A percentile compares a stretch with the other conserved stretches of the same genome.
Evolutionary conservation across 495 filamentous ascomycete genomes (phyloP).

Genomic region (Chaetomium cochliodes): DNA sequence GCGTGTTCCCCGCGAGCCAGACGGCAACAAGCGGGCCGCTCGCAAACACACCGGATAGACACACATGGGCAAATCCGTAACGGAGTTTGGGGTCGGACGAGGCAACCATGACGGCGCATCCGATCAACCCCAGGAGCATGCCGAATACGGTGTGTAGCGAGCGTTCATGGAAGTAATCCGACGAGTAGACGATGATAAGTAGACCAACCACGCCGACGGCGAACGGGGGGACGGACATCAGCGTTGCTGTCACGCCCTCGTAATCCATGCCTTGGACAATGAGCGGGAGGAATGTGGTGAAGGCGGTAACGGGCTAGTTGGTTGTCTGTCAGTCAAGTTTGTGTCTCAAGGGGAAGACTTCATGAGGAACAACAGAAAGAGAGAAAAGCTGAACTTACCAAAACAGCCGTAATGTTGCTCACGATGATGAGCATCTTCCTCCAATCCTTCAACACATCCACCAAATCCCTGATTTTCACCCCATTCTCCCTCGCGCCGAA

Average conservation of each 20-base stretch:
- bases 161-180: conserved; percentile 13
- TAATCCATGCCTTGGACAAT: conserved; percentile 43
- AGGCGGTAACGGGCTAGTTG: conserved; percentile 30
- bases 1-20: conserved; percentile 29
- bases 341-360: neutral
- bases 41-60: conserved; percentile 1
- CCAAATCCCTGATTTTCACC: conserved; percentile 14
- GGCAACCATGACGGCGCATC: conserved; percentile 3
- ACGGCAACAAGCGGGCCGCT: conserved; percentile 11
- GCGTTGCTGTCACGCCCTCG: conserved; percentile 49
- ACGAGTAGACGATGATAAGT: conserved; percentile 12
- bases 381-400: conserved; percentile 7
- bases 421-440: conserved; percentile 30
- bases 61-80: neutral
- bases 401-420: conserved; percentile 27
- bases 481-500: conserved; percentile 14
- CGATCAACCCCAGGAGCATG: conserved; percentile 6
- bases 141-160: conserved; percentile 8
- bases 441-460: conserved; percentile 29
- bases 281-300: conserved; percentile 37
- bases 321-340: too few relatives aligned
- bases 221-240: conserved; percentile 31
- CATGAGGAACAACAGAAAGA: neutral
- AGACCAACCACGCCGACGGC: conserved; percentile 18
- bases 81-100: conserved; percentile 6